A percentile compares a stretch with the other conserved stretches of the same genome.
These are phyloP conservation scores for Lactifluus echinatus DNA, from an alignment of 768 basidiomycete genomes.

Conservation along the genomic window DNA sequence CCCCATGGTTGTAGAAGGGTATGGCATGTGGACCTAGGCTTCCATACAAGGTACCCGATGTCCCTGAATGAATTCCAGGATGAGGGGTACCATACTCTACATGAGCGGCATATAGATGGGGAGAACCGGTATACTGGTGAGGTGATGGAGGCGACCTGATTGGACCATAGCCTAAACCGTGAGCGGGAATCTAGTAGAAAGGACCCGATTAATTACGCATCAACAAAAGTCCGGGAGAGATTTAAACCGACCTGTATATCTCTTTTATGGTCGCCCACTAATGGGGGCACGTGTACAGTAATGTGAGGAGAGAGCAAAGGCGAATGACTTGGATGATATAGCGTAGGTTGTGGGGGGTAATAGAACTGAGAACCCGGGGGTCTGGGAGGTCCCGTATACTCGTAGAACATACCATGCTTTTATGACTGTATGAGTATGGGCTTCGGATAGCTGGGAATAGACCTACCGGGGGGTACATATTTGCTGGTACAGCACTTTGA, in stretches of 20 bases:
- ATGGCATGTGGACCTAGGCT: slow-evolving; percentile 22
- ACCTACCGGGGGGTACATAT: slow-evolving; percentile 40
- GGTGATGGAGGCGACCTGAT: slow-evolving; percentile 37
- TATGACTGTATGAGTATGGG: slow-evolving; percentile 30
- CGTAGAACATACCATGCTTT: slow-evolving; percentile 52
- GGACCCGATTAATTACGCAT: slow-evolving; percentile 39
- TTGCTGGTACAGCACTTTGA: slow-evolving; percentile 34
- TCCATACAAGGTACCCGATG: slow-evolving; percentile 34
- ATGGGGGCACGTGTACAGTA: slow-evolving; percentile 31
- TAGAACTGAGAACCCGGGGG: slow-evolving; percentile 50
- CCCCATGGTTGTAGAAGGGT: slow-evolving; percentile 25
- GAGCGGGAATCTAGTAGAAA: slow-evolving; percentile 32
- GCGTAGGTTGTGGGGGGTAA: slow-evolving; percentile 49
- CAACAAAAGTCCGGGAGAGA: slow-evolving; percentile 11
- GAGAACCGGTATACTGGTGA: slow-evolving; percentile 26
- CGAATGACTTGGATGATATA: slow-evolving; percentile 49
- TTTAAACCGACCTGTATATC: slow-evolving; percentile 40
- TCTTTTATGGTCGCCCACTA: slow-evolving; percentile 46
- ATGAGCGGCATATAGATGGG: slow-evolving; percentile 32
- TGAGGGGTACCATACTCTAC: slow-evolving; percentile 43
- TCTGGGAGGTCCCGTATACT: slow-evolving; percentile 41
- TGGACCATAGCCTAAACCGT: slow-evolving; percentile 35
- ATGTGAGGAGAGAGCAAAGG: slow-evolving; percentile 47
- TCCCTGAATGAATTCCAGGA: slow-evolving; percentile 30
- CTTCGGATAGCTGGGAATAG: slow-evolving; percentile 33